Evolutionary conservation across 495 filamentous ascomycete species (phyloP).

Genomic region (Xylaria cubensis): DNA sequence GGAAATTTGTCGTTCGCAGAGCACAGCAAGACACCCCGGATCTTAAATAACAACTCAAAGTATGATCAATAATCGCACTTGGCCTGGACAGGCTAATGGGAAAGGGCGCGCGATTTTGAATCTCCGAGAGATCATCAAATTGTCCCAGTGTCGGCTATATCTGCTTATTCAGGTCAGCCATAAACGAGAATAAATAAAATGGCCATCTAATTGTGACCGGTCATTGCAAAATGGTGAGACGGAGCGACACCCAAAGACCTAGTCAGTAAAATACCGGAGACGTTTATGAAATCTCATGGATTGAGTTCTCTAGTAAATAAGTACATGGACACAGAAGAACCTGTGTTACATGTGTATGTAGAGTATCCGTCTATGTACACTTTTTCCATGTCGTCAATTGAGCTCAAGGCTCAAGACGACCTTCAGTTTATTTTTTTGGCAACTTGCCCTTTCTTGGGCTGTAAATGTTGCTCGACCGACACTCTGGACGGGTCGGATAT

Average conservation of each 20-base stretch:
- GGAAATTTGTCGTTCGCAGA: background rate
- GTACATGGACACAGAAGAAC: conserved; percentile 15
- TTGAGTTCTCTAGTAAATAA: conserved; percentile 12
- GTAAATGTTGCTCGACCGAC: conserved; percentile 18
- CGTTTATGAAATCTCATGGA: conserved; percentile 13
- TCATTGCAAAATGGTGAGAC: background rate
- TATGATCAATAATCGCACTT: background rate
- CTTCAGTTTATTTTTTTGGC: conserved; percentile 26
- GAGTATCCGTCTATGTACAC: conserved; percentile 25
- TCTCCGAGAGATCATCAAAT: background rate
- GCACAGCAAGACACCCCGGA: background rate
- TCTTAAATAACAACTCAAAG: background rate
- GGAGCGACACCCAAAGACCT: background rate
- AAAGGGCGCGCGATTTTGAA: background rate
- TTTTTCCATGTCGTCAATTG: conserved; percentile 40
- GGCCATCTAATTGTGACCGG: background rate
- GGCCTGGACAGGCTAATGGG: background rate
- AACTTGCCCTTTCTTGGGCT: conserved; percentile 23
- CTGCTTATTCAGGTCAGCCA: background rate
- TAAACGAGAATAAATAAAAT: background rate
- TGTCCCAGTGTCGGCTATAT: background rate
- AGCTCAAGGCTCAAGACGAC: background rate
- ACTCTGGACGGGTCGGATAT: background rate
- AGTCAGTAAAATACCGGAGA: background rate
- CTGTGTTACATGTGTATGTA: conserved; percentile 15